Evolutionary conservation across 2,329 filamentous ascomycete genomes (phyloP).

Genomic region (Tolypocladium endophyticum): DNA sequence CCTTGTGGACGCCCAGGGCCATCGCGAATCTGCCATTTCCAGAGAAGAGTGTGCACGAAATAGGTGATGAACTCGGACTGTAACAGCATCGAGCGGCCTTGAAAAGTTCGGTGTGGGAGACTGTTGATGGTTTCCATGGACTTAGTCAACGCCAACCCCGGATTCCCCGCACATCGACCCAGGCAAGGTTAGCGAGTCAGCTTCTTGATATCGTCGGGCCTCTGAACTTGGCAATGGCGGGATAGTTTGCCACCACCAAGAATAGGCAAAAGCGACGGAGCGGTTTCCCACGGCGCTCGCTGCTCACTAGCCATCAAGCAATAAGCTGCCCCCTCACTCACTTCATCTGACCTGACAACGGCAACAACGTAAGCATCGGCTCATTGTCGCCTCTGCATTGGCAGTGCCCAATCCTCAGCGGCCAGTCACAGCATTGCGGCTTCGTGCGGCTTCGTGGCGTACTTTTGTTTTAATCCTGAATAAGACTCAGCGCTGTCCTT

Average conservation of each 20-base stretch:
- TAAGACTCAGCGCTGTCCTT: background rate
- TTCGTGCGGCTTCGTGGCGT: background rate
- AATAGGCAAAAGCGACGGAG: background rate
- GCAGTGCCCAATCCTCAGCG: too few species aligned
- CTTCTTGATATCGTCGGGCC: background rate
- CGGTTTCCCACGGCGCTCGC: background rate
- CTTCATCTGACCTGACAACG: background rate
- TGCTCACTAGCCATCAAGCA: background rate
- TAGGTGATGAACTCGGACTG: too few species aligned
- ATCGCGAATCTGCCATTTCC: too few species aligned
- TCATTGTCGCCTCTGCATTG: too few species aligned
- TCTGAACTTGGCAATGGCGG: too few species aligned
- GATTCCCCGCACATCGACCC: background rate
- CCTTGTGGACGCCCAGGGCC: too few species aligned
- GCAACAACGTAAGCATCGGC: background rate
- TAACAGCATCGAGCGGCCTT: too few species aligned
- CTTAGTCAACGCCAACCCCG: background rate
- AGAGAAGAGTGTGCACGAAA: too few species aligned
- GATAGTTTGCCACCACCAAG: background rate
- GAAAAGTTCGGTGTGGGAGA: too few species aligned
- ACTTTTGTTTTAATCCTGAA: background rate
- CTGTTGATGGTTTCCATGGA: too few species aligned
- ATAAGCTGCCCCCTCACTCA: background rate
- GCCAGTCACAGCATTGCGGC: background rate
- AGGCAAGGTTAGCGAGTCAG: background rate